Conservation (phyloP, 2,329 filamentous ascomycete genomes). For the Trichophyton schoenleinii region DNA sequence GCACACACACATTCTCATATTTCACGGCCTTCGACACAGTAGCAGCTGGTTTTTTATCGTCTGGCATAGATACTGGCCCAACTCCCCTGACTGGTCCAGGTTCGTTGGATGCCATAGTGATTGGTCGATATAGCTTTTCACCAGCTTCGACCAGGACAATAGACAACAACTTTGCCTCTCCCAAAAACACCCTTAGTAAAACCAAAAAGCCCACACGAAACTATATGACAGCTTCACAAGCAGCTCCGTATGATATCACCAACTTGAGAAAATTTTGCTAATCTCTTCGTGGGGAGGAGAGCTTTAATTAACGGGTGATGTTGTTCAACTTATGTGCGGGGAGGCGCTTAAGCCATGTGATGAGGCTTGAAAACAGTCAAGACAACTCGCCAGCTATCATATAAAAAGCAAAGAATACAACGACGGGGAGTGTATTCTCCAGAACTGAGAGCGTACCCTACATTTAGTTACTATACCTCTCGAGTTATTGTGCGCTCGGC, state of each 20-base stretch:
- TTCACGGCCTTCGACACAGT: conserved; percentile 75
- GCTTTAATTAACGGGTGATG: background rate
- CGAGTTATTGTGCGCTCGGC: background rate
- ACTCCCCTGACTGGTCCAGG: conserved; percentile 38
- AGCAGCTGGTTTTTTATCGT: conserved; percentile 67
- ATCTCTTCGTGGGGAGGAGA: background rate
- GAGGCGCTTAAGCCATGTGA: background rate
- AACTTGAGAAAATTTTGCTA: background rate
- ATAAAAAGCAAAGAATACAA: background rate
- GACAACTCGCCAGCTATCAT: background rate
- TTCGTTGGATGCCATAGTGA: conserved; percentile 7
- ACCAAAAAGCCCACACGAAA: background rate
- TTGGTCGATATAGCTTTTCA: background rate
- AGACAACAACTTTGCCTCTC: background rate
- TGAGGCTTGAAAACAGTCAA: background rate
- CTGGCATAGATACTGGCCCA: conserved; percentile 65
- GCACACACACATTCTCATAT: conserved; percentile 76
- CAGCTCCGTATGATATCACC: background rate
- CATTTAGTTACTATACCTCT: background rate
- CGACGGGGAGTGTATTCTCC: too few species aligned
- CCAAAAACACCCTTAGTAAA: background rate
- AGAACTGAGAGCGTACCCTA: too few species aligned
- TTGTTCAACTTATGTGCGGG: background rate
- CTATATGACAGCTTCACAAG: background rate
- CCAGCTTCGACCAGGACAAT: background rate